Evolutionary conservation across 768 basidiomycete species (phyloP), one percentile per base, ranked within the genome.

Genomic region (Pisolithus tinctorius): DNA sequence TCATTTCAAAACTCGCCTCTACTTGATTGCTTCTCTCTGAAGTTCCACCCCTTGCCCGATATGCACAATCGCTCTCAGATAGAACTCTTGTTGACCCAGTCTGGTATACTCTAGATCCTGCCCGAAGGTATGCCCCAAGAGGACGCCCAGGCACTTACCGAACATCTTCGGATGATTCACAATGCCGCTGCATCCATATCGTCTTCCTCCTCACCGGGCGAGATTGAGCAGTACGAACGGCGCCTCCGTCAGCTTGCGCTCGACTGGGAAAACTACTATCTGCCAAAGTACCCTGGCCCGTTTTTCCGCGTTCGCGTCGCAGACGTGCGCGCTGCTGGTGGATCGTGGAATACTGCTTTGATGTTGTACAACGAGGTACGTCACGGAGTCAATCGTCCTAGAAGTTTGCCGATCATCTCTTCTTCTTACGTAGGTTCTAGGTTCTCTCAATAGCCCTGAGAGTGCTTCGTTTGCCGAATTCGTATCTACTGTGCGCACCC

Each of bases 301-400:
- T 66, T 66, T 36, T 66, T 66, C 4, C 62, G 63, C 25, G 65
- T 66, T 42, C 57, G 65, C 26, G 65, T 66, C 13, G 65, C 65
- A 6, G 65, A 66, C 39, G 67, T 66, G 23, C 62, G 65, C 10
- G 65, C 67, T 7, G 26, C 50, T 0, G 65, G 65, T 0, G 67
- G 65, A 2, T 68, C 65, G 5, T 59, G 68, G 47, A 66, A 53
- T 1, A 66, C 65, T 2, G 65, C 65, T 2, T 47, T 66, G 1
- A 59, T 58, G 23, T 50, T 66, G 3, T 66, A 66, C n/a, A 58
- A 66, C 11, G 63, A 68, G 59, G 65, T 59, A 38, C 45, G 66
- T 58, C 23, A 10, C 31, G 36, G 9, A 20, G 20, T 4, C 29
- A 10, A 31, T 31, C 25, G 42, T 45, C 43, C 43, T 10, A 26